Evolutionary conservation across 2,329 filamentous ascomycete genomes (phyloP), one percentile per base, ranked within the genome.

Genomic region (Zasmidium angulare): DNA sequence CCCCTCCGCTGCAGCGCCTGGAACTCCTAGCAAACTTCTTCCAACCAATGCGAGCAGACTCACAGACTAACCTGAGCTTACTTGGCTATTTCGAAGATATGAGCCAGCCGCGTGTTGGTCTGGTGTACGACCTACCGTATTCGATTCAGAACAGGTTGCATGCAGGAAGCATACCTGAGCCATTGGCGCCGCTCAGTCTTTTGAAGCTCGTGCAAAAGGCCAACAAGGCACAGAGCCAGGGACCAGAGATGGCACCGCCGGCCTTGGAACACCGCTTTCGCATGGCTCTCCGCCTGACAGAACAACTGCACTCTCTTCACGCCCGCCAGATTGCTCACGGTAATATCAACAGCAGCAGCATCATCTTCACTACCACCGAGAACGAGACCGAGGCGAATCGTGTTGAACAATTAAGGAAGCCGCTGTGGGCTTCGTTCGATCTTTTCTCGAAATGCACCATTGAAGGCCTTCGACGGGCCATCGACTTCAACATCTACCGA

Each of bases 211-310:
- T 82, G 4, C 78, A 81, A 57, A 76, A 77, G 24, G 73, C 78
- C 10, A 80, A 76, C 55, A 77, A 77, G 24, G 60, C 75, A 17
- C 75, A 78, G 63, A 74, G 75, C 51, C 56, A 66, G n/a, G 73
- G 74, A 53, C 77, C 75, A 48, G 77, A 78, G 20, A 63, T 66
- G 11, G 63, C 76, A 10, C 69, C 89, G 67, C 89, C 88, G 0
- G 83, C 84, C 36, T 78, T 93, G 0, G 90, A 93, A 74, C 86
- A 88, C 59, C 90, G 90, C 67, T 93, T 91, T 68, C 83, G 87
- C 14, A 79, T 93, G 53, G 89, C 89, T 2, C 82, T 89, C 55
- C 90, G 90, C 64, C 79, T 93, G 2, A 84, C 85, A 29, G 87
- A 87, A 63, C 89, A 89, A 2, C 81, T 93, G 31, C 90, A 89